Evolutionary conservation across 345 rosid genomes (phyloP).

Genomic region (Citrus sinensis): DVS_A1.0 CM039167.1:416001-416500

Average conservation of each 20-base stretch:
- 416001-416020: neutral
- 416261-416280: conserved; percentile 70
- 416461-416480: conserved; percentile 39
- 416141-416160: neutral
- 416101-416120: neutral
- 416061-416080: neutral
- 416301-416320: conserved; percentile 57
- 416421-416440: conserved; percentile 54
- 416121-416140: neutral
- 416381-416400: conserved; percentile 38
- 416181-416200: neutral
- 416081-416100: neutral
- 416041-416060: neutral
- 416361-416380: conserved; percentile 53
- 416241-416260: conserved; percentile 48
- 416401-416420: conserved; percentile 41
- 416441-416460: conserved; percentile 34
- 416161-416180: neutral
- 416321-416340: conserved; percentile 40
- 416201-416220: neutral
- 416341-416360: conserved; percentile 40
- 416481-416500: conserved; percentile 48
- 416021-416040: neutral
- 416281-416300: conserved; percentile 65
- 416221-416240: neutral